These are phyloP conservation scores for Cercospora sesami DNA, from an alignment of 2,329 filamentous ascomycete genomes.

Conservation along the genomic window DNA sequence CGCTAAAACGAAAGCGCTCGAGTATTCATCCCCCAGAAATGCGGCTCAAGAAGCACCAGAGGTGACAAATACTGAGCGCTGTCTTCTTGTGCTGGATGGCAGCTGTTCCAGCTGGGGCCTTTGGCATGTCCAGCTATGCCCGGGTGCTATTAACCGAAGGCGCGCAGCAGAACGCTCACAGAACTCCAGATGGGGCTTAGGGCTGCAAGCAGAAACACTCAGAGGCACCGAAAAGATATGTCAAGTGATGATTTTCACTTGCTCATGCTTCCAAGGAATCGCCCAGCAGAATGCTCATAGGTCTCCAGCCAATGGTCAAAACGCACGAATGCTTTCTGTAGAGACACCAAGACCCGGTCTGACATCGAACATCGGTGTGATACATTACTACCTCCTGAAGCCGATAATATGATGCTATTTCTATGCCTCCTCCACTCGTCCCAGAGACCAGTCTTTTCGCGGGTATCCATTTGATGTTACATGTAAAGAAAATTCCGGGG, in stretches of 20 bases:
- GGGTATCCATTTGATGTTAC: neutral
- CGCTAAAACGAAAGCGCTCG: neutral
- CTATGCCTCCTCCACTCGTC: neutral
- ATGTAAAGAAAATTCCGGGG: neutral
- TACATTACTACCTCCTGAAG: neutral
- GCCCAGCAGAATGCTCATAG: too few species aligned
- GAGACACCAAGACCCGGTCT: neutral
- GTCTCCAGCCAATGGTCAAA: too few species aligned
- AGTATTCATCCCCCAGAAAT: neutral
- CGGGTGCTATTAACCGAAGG: too few species aligned
- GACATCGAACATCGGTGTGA: neutral
- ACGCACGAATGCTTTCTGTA: too few species aligned
- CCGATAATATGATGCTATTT: neutral
- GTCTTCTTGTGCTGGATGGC: neutral
- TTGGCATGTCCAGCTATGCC: neutral
- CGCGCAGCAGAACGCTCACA: too few species aligned
- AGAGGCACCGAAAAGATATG: too few species aligned
- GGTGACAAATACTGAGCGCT: neutral
- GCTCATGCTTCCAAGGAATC: too few species aligned
- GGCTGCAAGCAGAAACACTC: too few species aligned
- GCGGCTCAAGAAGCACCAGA: neutral
- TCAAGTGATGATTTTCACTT: too few species aligned
- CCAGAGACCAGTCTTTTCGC: neutral
- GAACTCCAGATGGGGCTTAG: too few species aligned
- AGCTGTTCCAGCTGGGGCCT: neutral